A percentile compares a stretch with the other conserved stretches of the same genome.
phyloP scores from a whole-genome alignment of 768 basidiomycete species.

The Postia placenta region DNA sequence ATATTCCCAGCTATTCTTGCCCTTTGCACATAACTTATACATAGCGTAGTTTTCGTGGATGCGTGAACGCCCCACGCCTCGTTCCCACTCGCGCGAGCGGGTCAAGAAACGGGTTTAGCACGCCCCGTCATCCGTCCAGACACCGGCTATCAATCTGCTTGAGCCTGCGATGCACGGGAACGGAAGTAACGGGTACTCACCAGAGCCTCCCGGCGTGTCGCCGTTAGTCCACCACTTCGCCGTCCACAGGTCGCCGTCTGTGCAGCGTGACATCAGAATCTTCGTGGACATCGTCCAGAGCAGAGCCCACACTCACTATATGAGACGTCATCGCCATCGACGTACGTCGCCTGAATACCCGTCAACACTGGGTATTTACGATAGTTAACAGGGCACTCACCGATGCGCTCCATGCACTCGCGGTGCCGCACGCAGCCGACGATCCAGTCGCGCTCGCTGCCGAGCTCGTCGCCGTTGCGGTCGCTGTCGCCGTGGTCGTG shows the following conservation, averaged over 20 bases:
- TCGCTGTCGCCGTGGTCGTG: constrained; percentile 17
- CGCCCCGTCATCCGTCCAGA: constrained; percentile 46
- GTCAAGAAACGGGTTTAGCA: no score
- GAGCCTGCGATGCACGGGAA: neutral
- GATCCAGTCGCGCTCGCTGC: neutral
- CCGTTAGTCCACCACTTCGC: constrained; percentile 60
- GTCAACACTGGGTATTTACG: neutral
- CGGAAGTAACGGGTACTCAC: constrained; percentile 24
- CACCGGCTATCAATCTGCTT: constrained; percentile 34
- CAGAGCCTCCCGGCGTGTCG: constrained; percentile 47
- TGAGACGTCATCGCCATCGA: constrained; percentile 38
- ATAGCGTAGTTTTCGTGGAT: neutral
- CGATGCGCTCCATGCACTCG: constrained; percentile 42
- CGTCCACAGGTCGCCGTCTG: constrained; percentile 50
- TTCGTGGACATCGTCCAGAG: neutral
- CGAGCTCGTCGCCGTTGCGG: neutral
- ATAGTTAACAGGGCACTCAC: constrained; percentile 21
- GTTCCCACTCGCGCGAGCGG: no score
- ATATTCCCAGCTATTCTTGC: neutral
- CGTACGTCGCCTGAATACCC: constrained; percentile 33
- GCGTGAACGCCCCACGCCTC: neutral
- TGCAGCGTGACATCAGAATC: neutral
- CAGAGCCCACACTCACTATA: constrained; percentile 22
- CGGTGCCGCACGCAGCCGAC: constrained; percentile 33
- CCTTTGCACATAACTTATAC: neutral